These are phyloP conservation scores for Symmetrospora coprosmae DNA, from an alignment of 768 basidiomycete species.

Conservation along the genomic window DNA sequence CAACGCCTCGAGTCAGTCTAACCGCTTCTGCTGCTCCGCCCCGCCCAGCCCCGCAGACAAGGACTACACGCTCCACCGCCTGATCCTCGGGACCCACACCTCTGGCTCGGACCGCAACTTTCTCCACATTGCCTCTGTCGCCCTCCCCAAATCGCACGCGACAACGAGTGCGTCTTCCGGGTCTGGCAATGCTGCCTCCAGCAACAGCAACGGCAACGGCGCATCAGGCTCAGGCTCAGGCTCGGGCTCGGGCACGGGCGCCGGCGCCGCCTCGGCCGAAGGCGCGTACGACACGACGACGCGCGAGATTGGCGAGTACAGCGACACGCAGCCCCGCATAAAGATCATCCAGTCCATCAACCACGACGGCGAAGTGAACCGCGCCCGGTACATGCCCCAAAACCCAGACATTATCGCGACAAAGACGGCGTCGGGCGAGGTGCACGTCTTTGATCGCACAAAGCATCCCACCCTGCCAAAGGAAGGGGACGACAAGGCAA, in stretches of 20 bases:
- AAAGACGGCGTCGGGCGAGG: conserved; percentile 77
- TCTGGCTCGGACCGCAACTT: conserved; percentile 87
- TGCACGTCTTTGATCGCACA: conserved; percentile 88
- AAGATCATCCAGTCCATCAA: conserved; percentile 87
- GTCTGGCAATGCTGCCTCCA: too few relatives aligned
- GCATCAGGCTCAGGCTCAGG: conserved; percentile 65
- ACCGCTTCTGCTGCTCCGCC: too few relatives aligned
- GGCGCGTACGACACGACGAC: conserved; percentile 3
- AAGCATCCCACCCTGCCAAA: conserved; percentile 91
- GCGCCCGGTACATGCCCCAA: conserved; percentile 98
- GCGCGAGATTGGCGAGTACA: conserved; percentile 80
- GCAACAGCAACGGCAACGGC: conserved; percentile 48
- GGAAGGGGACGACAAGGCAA: conserved; percentile 57
- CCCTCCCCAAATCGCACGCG: conserved; percentile 85
- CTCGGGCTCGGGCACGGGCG: conserved; percentile 66
- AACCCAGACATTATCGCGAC: conserved; percentile 95
- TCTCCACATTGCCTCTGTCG: conserved; percentile 85
- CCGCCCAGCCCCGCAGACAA: conserved; percentile 66
- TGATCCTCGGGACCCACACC: conserved; percentile 93
- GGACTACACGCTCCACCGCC: conserved; percentile 83
- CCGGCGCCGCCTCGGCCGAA: neutral
- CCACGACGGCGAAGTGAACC: conserved; percentile 87
- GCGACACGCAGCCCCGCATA: conserved; percentile 68
- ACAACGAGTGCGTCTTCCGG: too few relatives aligned
- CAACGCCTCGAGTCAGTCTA: too few relatives aligned